Evolutionary conservation across 208 protist species (phyloP), one percentile per base, ranked within the genome.

Genomic region (Leishmania mexicana): DNA sequence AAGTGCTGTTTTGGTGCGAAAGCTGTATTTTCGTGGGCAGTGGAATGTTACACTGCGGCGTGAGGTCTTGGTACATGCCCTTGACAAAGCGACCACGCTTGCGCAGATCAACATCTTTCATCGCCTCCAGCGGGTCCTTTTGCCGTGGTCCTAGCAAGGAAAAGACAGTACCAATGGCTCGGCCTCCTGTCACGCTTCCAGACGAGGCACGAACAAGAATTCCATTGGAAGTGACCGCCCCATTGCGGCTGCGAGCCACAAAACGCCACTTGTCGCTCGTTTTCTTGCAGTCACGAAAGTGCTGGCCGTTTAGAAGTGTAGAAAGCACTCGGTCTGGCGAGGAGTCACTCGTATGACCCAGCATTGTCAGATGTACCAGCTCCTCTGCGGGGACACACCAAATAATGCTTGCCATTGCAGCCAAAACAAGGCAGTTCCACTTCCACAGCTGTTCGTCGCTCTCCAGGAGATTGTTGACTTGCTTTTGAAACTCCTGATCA

Each of bases 1-100:
- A 96, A 1, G 92, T 90, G 75, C 90, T 88, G 78, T 81, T 93
- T 85, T 97, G 93, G 73, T 95, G 89, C 38, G 94, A 81, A 17
- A 97, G 91, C 53, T 93, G 84, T 70, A 96, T 93, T 87, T 96
- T 94, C 1, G 92, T 97, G 6, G 90, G 90, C 21, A 97, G 83
- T 1, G 91, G 92, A 60, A 97, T 83, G 77, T 88, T 90, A 65
- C 89, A 96, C n/a, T 86, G 81, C 24, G 87, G 78, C 2, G 83
- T 78, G 57, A 76, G 79, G 65, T 89, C 88, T 79, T 97, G 89
- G 57, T 80, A 90, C 87, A 96, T 95, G 62, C 93, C 93, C 54
- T 92, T 92, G 24, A 96, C 83, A 86, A 94, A 96, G 62, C 92
- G 90, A 15, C 93, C 94, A 54, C 87, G 87, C 78, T 97, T 97